Percentiles rank a stretch among this genome's conserved stretches.
These are phyloP conservation scores for Sarocladium oryzae DNA, from an alignment of 2,329 filamentous ascomycete genomes.

Conservation along the genomic window DNA sequence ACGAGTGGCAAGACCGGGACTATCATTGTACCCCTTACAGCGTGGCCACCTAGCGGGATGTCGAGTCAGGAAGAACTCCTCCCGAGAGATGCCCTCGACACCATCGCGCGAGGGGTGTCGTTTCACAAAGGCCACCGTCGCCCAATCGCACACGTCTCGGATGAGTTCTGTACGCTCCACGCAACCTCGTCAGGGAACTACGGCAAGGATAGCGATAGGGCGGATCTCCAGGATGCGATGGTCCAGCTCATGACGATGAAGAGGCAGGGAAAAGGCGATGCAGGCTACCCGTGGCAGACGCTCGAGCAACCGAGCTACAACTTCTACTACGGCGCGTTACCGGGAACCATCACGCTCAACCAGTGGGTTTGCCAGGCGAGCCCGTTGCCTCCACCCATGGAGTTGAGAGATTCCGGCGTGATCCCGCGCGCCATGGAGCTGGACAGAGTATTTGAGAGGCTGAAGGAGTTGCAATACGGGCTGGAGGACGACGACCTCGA, in stretches of 20 bases:
- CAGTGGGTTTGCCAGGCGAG: constrained; percentile 59
- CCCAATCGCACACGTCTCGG: constrained; percentile 46
- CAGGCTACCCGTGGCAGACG: constrained; percentile 58
- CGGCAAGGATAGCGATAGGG: constrained; percentile 37
- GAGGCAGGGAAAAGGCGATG: constrained; percentile 34
- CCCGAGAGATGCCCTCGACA: constrained; percentile 47
- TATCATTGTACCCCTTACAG: constrained; percentile 31
- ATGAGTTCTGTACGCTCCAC: constrained; percentile 51
- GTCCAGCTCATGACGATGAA: constrained; percentile 51
- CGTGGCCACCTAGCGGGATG: constrained; percentile 52
- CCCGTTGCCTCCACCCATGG: constrained; percentile 46
- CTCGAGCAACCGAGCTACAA: constrained; percentile 68
- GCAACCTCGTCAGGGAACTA: constrained; percentile 40
- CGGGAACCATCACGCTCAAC: constrained; percentile 67
- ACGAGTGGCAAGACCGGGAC: neutral
- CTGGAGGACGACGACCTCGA: constrained; percentile 51
- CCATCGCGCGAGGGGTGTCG: constrained; percentile 53
- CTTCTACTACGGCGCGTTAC: constrained; percentile 58
- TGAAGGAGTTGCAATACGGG: constrained; percentile 50
- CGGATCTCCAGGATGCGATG: constrained; percentile 48
- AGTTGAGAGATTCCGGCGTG: constrained; percentile 51
- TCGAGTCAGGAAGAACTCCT: constrained; percentile 42
- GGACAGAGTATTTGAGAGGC: constrained; percentile 48
- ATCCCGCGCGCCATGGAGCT: constrained; percentile 56
- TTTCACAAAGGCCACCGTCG: constrained; percentile 48